phyloP scores from a whole-genome alignment of 2,329 filamentous ascomycete species.

The Paecilomyces niveus region DNA sequence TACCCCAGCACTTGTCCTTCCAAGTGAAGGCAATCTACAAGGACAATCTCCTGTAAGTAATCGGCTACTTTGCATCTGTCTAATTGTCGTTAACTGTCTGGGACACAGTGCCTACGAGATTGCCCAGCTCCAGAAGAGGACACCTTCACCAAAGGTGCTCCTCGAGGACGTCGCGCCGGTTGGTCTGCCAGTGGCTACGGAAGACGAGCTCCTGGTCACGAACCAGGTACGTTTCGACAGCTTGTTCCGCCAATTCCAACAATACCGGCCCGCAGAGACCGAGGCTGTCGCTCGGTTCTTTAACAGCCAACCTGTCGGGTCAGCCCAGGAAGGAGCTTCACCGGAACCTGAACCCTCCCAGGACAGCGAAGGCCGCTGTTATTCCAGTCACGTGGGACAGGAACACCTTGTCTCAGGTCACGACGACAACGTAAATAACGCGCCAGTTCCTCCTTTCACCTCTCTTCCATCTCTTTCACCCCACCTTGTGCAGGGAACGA shows the following conservation, averaged over 20 bases:
- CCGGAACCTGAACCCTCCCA: background rate
- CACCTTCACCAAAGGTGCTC: background rate
- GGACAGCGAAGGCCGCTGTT: too few relatives aligned
- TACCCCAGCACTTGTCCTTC: background rate
- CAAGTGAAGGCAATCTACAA: constrained; percentile 1
- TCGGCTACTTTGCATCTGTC: background rate
- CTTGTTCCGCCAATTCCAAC: background rate
- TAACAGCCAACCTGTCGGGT: background rate
- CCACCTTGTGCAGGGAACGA: background rate
- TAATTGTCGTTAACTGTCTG: background rate
- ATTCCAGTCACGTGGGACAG: too few relatives aligned
- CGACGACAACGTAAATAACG: background rate
- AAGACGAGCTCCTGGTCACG: background rate
- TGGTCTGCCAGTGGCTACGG: background rate
- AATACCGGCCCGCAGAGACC: background rate
- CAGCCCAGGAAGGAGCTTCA: background rate
- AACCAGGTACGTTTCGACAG: background rate
- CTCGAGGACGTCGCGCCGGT: background rate
- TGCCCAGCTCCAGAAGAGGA: background rate
- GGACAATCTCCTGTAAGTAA: background rate
- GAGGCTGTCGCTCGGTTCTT: background rate
- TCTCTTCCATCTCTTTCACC: background rate
- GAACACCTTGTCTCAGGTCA: too few relatives aligned
- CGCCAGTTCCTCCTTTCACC: background rate
- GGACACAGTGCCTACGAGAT: constrained; percentile 1